Conservation (phyloP, 2,329 filamentous ascomycete genomes). For the Fusarium albosuccineum region DNA sequence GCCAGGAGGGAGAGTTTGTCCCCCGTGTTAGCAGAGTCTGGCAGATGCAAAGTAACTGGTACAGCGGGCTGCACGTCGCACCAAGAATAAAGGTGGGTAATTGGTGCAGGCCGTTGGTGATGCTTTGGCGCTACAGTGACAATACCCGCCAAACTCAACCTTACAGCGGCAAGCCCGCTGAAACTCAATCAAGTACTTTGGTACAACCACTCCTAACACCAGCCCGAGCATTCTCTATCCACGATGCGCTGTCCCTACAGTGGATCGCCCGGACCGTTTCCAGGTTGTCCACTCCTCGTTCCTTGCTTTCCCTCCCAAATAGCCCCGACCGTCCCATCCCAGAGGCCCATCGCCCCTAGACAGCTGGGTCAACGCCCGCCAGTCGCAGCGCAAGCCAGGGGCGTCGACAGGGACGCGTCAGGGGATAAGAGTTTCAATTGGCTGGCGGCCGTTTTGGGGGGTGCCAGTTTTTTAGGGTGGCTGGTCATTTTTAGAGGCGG, state of each 20-base stretch:
- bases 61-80: neutral
- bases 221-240: slow-evolving; percentile 9
- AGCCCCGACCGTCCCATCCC: slow-evolving; percentile 28
- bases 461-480: slow-evolving; percentile 31
- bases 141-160: slow-evolving; percentile 3
- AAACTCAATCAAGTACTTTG: slow-evolving; percentile 2
- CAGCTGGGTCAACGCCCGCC: slow-evolving; percentile 34
- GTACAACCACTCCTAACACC: neutral
- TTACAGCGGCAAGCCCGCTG: slow-evolving; percentile 7
- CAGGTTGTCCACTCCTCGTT: slow-evolving; percentile 34
- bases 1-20: neutral
- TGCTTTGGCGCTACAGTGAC: neutral
- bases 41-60: neutral
- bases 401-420: slow-evolving; percentile 23
- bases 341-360: slow-evolving; percentile 31
- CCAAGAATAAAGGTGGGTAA: neutral
- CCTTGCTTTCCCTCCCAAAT: slow-evolving; percentile 32
- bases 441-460: slow-evolving; percentile 17
- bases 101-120: neutral
- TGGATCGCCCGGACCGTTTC: slow-evolving; percentile 38
- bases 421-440: slow-evolving; percentile 31
- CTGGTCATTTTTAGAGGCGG: slow-evolving; percentile 31
- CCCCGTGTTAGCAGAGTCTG: neutral
- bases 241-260: slow-evolving; percentile 31
- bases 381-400: slow-evolving; percentile 36